Evolutionary conservation across 2,329 filamentous ascomycete species (phyloP).

Genomic region (Aciculosporium take): DNA sequence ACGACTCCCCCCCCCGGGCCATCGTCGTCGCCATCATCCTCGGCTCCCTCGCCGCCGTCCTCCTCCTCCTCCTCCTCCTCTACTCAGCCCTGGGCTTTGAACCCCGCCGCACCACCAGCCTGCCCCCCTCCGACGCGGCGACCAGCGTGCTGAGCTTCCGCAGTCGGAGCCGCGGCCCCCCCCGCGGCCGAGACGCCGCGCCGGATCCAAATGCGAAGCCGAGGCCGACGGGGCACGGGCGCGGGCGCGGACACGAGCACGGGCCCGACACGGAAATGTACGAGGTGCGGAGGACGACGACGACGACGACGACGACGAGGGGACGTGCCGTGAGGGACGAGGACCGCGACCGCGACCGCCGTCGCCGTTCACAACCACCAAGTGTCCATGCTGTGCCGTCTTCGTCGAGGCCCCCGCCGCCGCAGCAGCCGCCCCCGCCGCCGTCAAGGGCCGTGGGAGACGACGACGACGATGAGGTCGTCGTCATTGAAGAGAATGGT

Average conservation of each 20-base stretch:
- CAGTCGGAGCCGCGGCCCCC: too few species aligned
- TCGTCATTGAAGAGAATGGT: conserved; percentile 22
- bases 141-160: conserved; percentile 9
- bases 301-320: too few species aligned
- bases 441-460: conserved; percentile 16
- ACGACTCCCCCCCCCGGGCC: conserved; percentile 28
- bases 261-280: conserved; percentile 15
- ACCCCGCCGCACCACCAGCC: conserved; percentile 13
- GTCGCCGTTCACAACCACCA: too few species aligned
- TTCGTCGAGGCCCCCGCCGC: too few species aligned
- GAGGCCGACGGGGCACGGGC: conserved; percentile 6
- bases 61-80: conserved; percentile 37
- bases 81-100: conserved; percentile 34
- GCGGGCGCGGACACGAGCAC: conserved; percentile 5
- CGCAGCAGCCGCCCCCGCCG: conserved; percentile 11
- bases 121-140: neutral
- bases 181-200: too few species aligned
- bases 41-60: conserved; percentile 33
- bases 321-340: conserved; percentile 7
- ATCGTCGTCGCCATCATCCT: conserved; percentile 30
- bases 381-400: too few species aligned
- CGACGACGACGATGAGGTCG: conserved; percentile 23
- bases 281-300: conserved; percentile 13
- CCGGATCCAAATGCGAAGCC: too few species aligned
- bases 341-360: too few species aligned